Evolutionary conservation across 352 stramenopile species (phyloP).

Genomic region (Thalassiosira exigua): DNA sequence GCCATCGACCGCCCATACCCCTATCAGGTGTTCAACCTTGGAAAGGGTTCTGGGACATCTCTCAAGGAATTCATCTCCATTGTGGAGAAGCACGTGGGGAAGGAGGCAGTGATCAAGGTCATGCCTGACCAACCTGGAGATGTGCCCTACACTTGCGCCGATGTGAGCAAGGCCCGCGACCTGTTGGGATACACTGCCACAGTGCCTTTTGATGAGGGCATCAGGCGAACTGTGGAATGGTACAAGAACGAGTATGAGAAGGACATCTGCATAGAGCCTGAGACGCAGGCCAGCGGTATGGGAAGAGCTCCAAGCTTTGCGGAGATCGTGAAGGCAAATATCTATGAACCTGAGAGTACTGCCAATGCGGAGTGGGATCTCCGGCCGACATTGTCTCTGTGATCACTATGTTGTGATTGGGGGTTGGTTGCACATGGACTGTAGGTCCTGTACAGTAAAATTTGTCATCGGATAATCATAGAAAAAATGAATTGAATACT

Average conservation of each 20-base stretch:
- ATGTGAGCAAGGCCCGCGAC: slow-evolving; percentile 93
- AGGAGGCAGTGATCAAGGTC: slow-evolving; percentile 93
- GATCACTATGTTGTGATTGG: no score
- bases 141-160: slow-evolving; percentile 92
- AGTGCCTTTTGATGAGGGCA: slow-evolving; percentile 92
- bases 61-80: slow-evolving; percentile 95
- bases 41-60: slow-evolving; percentile 91
- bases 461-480: no score
- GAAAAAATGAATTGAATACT: no score
- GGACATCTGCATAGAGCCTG: slow-evolving; percentile 52
- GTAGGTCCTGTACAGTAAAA: no score
- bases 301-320: slow-evolving; percentile 60
- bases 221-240: slow-evolving; percentile 93
- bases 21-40: slow-evolving; percentile 97
- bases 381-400: no score
- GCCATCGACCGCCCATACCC: slow-evolving; percentile 86
- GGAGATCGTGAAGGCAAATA: slow-evolving; percentile 32
- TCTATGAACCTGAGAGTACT: no score
- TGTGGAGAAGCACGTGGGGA: slow-evolving; percentile 93
- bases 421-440: no score
- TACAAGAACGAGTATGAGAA: slow-evolving; percentile 85
- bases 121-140: slow-evolving; percentile 95
- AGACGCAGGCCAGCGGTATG: slow-evolving; percentile 72
- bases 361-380: no score
- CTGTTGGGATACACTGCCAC: slow-evolving; percentile 95